A percentile compares a stretch with the other conserved stretches of the same genome.
phyloP scores from a whole-genome alignment of 805 yeast genomes.

The Saccharomycopsis synnaedendra region DNA sequence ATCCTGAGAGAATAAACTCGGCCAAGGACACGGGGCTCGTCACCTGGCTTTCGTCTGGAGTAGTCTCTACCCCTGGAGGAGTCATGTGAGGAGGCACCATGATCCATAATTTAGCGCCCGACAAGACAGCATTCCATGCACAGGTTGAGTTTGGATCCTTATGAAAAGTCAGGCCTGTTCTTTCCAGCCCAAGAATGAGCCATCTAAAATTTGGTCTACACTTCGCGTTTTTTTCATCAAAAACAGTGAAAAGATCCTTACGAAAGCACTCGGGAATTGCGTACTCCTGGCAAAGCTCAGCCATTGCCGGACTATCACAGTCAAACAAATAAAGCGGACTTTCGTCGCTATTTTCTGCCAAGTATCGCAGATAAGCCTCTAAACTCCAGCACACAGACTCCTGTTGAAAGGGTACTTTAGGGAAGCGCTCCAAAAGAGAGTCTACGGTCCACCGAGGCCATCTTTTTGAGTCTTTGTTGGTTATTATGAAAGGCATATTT shows the following conservation, averaged over 20 bases:
- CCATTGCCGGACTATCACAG: constrained; percentile 62
- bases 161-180: constrained; percentile 86
- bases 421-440: constrained; percentile 39
- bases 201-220: constrained; percentile 89
- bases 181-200: constrained; percentile 74
- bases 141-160: constrained; percentile 86
- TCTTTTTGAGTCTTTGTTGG: constrained; percentile 21
- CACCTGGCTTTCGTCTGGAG: constrained; percentile 72
- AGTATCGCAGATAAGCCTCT: constrained; percentile 47
- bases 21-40: constrained; percentile 88
- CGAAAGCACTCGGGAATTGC: constrained; percentile 41
- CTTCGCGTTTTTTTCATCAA: constrained; percentile 19
- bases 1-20: constrained; percentile 82
- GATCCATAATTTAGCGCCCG: constrained; percentile 76
- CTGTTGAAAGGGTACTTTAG: constrained; percentile 59
- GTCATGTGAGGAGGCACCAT: constrained; percentile 69
- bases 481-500: constrained; percentile 55
- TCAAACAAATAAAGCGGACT: constrained; percentile 81
- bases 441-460: constrained; percentile 63
- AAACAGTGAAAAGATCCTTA: constrained; percentile 50
- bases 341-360: constrained; percentile 57
- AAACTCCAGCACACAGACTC: constrained; percentile 80
- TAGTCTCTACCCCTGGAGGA: constrained; percentile 83
- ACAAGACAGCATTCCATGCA: constrained; percentile 79
- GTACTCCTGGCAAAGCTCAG: constrained; percentile 41